phyloP scores from a whole-genome alignment of 1,139 yeast species.

The Blastobotrys petasosporus region DNA sequence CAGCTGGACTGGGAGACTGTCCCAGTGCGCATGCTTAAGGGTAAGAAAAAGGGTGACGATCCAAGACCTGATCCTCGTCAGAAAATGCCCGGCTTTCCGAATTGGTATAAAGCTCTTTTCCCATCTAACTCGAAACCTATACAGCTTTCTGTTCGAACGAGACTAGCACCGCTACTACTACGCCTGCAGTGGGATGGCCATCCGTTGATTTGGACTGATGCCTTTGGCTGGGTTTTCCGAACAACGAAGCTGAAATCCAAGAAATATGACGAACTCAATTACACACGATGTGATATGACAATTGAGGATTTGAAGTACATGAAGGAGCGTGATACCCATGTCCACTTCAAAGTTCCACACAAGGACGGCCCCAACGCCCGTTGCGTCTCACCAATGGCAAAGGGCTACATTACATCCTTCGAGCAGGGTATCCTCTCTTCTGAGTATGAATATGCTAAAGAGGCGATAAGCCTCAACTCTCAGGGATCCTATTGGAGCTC shows the following conservation, averaged over 20 bases:
- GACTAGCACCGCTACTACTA: conserved; percentile 71
- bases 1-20: conserved; percentile 84
- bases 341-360: conserved; percentile 74
- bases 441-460: conserved; percentile 63
- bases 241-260: conserved; percentile 41
- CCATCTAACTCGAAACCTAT: conserved; percentile 41
- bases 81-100: conserved; percentile 84
- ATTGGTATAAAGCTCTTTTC: conserved; percentile 81
- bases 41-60: conserved; percentile 51
- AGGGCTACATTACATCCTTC: conserved; percentile 62
- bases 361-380: conserved; percentile 75
- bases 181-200: conserved; percentile 79
- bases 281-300: conserved; percentile 38
- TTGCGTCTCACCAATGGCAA: conserved; percentile 76
- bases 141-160: conserved; percentile 61
- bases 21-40: conserved; percentile 51
- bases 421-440: conserved; percentile 72
- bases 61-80: conserved; percentile 50
- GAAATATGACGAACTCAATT: conserved; percentile 47
- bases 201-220: conserved; percentile 74
- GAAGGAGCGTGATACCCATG: conserved; percentile 19
- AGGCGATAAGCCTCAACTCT: conserved; percentile 70
- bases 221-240: conserved; percentile 84
- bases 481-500: conserved; percentile 92
- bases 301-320: conserved; percentile 29